These are phyloP conservation scores for Fistulifera pelliculosa DNA, from an alignment of 108 stramenopile species.

Conservation along the genomic window DNA sequence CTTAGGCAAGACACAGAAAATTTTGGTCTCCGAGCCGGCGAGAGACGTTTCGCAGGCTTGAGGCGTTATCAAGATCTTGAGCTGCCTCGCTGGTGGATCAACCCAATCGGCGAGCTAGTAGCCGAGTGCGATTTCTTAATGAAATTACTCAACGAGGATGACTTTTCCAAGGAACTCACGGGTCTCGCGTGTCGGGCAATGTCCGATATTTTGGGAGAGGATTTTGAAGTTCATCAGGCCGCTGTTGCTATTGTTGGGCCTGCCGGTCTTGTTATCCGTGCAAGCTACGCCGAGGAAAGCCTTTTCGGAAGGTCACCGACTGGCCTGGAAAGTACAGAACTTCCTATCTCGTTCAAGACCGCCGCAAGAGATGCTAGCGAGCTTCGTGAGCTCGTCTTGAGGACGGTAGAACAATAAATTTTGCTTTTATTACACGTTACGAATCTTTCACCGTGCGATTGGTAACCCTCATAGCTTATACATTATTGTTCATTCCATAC, in stretches of 20 bases:
- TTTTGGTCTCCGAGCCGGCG: neutral
- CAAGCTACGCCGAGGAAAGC: neutral
- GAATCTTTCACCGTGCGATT: too few relatives aligned
- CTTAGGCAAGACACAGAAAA: neutral
- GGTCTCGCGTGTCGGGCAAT: neutral
- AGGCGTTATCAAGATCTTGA: neutral
- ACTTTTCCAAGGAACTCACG: slow-evolving; percentile 5
- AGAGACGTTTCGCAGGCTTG: neutral
- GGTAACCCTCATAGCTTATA: too few relatives aligned
- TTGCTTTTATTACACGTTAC: too few relatives aligned
- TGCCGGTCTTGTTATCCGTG: slow-evolving; percentile 12
- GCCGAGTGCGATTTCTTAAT: neutral
- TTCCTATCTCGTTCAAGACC: slow-evolving; percentile 15
- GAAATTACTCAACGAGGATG: slow-evolving; percentile 10
- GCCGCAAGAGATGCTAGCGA: slow-evolving; percentile 4
- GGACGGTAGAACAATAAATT: too few relatives aligned
- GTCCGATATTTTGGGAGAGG: neutral
- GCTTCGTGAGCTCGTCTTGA: slow-evolving; percentile 20
- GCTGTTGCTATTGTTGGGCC: slow-evolving; percentile 11
- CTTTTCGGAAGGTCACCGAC: too few relatives aligned
- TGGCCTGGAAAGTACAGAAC: neutral
- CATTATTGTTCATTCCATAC: too few relatives aligned
- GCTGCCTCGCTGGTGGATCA: slow-evolving; percentile 11
- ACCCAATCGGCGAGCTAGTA: neutral
- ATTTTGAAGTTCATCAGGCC: slow-evolving; percentile 1